phyloP scores from a whole-genome alignment of 305 asterid genomes.

The Rubia balearica region DNA sequence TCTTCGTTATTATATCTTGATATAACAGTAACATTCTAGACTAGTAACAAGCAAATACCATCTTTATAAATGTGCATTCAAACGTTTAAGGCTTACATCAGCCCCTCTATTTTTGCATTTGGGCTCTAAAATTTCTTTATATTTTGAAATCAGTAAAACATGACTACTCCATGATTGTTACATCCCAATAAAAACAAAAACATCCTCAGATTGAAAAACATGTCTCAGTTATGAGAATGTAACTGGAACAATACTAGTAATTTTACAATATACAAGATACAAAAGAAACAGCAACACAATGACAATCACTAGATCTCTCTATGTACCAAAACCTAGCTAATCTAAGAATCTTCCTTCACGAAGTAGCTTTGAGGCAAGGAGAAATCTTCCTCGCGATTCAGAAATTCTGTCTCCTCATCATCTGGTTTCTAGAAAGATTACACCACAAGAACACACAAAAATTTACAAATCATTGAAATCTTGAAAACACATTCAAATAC shows the following conservation, averaged over 20 bases:
- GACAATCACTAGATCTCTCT: slow-evolving; percentile 5
- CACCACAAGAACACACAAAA: neutral
- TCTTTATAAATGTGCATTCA: too few species aligned
- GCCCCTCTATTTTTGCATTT: neutral
- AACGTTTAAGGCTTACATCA: too few species aligned
- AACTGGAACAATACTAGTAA: neutral
- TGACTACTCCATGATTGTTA: neutral
- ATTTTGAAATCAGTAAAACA: neutral
- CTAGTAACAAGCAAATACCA: too few species aligned
- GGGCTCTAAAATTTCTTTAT: neutral
- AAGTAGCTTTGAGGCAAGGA: slow-evolving; percentile 75
- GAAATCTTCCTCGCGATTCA: slow-evolving; percentile 72
- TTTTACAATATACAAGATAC: slow-evolving; percentile 13
- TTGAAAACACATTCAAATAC: neutral
- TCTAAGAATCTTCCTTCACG: slow-evolving; percentile 51
- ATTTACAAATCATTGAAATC: neutral
- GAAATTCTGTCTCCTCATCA: slow-evolving; percentile 64
- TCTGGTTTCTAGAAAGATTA: slow-evolving; percentile 61
- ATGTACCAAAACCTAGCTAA: slow-evolving; percentile 5
- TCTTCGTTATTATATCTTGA: too few species aligned
- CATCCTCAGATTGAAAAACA: neutral
- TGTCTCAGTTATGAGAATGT: neutral
- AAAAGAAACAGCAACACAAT: slow-evolving; percentile 3
- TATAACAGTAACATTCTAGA: too few species aligned
- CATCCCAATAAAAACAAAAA: too few species aligned